phyloP scores from a whole-genome alignment of 169 alveolate genomes.

The Eimeria praecox region DNA sequence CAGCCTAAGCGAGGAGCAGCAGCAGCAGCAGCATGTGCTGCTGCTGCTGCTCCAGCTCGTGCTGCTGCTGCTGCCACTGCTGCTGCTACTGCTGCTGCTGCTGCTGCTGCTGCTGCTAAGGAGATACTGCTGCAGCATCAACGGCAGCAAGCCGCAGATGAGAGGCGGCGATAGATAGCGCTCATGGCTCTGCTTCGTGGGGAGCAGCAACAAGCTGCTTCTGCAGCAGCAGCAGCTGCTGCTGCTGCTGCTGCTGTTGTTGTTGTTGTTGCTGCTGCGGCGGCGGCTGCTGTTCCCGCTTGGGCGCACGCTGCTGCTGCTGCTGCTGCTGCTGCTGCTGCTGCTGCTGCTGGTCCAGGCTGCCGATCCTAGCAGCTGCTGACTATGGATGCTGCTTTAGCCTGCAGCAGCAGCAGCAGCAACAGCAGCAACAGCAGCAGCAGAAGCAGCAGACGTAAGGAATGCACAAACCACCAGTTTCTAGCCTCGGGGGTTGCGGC shows the following conservation, averaged over 20 bases:
- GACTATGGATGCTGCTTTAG: neutral
- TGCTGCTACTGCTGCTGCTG: slow-evolving; percentile 4
- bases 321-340: neutral
- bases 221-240: neutral
- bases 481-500: neutral
- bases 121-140: neutral
- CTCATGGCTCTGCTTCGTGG: neutral
- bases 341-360: neutral
- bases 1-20: neutral
- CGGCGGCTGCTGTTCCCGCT: neutral
- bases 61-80: neutral
- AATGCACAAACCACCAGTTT: neutral
- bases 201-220: neutral
- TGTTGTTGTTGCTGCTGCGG: neutral
- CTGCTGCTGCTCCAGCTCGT: neutral
- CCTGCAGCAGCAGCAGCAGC: neutral
- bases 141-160: slow-evolving; percentile 25
- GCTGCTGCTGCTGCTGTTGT: slow-evolving; percentile 40
- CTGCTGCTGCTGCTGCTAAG: neutral
- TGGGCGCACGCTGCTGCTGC: neutral
- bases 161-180: neutral
- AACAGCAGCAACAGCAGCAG: no score
- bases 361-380: neutral
- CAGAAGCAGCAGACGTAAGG: neutral
- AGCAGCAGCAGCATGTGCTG: slow-evolving; percentile 19